Evolutionary conservation across 495 filamentous ascomycete species (phyloP).

Genomic region (Cenococcum geophilum): DNA sequence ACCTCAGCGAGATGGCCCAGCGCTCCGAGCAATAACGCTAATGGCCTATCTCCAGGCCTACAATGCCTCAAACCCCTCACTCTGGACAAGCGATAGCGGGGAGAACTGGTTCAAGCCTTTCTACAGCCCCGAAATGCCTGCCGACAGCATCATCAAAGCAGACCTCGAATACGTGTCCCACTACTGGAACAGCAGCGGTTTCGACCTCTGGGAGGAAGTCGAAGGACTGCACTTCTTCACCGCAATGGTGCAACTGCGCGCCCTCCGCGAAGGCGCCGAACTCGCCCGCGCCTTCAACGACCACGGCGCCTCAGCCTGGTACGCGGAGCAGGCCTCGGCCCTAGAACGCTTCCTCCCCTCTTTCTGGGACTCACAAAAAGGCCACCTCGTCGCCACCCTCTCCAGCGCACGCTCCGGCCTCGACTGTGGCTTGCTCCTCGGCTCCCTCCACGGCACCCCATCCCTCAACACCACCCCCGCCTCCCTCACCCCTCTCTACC

Average conservation of each 20-base stretch:
- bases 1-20: constrained; percentile 58
- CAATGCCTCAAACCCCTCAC: constrained; percentile 36
- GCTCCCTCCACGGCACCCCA: constrained; percentile 35
- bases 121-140: constrained; percentile 33
- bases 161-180: constrained; percentile 43
- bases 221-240: constrained; percentile 57
- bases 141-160: constrained; percentile 33
- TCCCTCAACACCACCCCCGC: neutral
- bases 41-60: constrained; percentile 41
- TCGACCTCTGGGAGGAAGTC: constrained; percentile 52
- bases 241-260: constrained; percentile 48
- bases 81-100: constrained; percentile 29
- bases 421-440: constrained; percentile 40
- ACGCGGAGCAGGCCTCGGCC: constrained; percentile 31
- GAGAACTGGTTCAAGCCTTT: constrained; percentile 34
- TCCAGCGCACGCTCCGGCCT: constrained; percentile 34
- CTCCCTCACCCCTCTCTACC: constrained; percentile 25
- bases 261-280: constrained; percentile 36
- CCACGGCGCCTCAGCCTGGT: constrained; percentile 37
- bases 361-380: constrained; percentile 37
- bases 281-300: constrained; percentile 36
- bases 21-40: constrained; percentile 45
- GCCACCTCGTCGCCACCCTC: constrained; percentile 37
- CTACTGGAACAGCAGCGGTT: constrained; percentile 45
- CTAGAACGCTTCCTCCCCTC: constrained; percentile 31